These are phyloP conservation scores for Erodium texanum DNA, from an alignment of 441 rosid genomes.

Conservation along the genomic window DNA sequence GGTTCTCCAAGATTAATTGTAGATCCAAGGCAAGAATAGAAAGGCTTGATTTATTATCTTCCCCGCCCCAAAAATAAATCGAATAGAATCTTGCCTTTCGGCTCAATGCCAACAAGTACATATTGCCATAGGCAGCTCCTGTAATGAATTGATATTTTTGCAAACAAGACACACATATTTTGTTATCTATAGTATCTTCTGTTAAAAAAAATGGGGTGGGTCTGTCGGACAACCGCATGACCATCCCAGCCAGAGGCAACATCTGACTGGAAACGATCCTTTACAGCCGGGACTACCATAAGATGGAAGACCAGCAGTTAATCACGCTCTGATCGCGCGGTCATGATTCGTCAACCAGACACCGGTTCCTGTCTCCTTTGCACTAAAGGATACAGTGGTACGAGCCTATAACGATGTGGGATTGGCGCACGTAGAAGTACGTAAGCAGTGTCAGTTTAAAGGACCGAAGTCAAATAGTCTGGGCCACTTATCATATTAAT, in stretches of 20 bases:
- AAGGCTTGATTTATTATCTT: too few species aligned
- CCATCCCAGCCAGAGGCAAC: background rate
- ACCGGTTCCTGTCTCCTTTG: background rate
- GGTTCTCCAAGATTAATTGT: too few species aligned
- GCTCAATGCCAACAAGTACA: too few species aligned
- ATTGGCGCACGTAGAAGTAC: too few species aligned
- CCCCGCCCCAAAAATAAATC: too few species aligned
- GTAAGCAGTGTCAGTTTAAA: background rate
- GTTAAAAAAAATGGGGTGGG: background rate
- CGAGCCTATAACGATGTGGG: background rate
- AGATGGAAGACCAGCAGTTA: background rate
- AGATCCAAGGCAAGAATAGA: too few species aligned
- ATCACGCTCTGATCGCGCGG: conserved; percentile 4
- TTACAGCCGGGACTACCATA: background rate
- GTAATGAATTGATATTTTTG: too few species aligned
- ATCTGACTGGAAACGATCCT: background rate
- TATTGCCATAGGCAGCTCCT: too few species aligned
- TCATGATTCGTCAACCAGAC: background rate
- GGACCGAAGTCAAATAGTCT: background rate
- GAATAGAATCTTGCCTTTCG: too few species aligned
- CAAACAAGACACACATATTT: too few species aligned
- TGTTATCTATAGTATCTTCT: too few species aligned
- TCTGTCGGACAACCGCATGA: background rate
- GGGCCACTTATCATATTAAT: too few species aligned
- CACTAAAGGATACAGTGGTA: background rate